Evolutionary conservation across 2,329 filamentous ascomycete genomes (phyloP).

Genomic region (Hypomyces rosellus): DNA sequence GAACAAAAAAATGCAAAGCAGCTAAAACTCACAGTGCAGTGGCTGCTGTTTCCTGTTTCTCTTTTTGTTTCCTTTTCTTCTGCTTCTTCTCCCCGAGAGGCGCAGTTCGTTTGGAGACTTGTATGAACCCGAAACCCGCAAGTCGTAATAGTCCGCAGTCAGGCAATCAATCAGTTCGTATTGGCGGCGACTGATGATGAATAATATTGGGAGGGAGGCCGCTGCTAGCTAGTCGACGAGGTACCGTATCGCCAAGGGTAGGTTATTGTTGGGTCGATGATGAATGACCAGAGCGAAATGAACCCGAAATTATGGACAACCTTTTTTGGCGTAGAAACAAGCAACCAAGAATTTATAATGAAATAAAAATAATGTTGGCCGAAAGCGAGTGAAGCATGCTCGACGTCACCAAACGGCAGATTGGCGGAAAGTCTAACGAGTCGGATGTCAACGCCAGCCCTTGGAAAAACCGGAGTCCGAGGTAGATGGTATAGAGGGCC

Average conservation of each 20-base stretch:
- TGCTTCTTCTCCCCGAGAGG: not conserved
- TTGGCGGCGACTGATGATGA: too few species aligned
- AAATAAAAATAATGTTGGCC: not conserved
- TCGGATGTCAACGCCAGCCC: slow-evolving; percentile 8
- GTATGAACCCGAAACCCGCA: not conserved
- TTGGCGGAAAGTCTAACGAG: slow-evolving; percentile 9
- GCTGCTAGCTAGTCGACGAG: not conserved
- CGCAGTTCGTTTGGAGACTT: slow-evolving; percentile 1
- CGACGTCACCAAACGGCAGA: slow-evolving; percentile 11
- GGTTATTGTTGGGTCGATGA: too few species aligned
- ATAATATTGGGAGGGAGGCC: not conserved
- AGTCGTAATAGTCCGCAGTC: too few species aligned
- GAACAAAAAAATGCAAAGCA: too few species aligned
- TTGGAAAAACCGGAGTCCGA: slow-evolving; percentile 6
- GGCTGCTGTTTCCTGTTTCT: not conserved
- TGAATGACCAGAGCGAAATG: too few species aligned
- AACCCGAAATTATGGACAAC: not conserved
- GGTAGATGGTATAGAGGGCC: not conserved
- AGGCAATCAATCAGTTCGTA: not conserved
- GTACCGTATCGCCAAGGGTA: not conserved
- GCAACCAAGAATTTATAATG: not conserved
- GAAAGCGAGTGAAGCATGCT: slow-evolving; percentile 2
- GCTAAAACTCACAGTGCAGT: too few species aligned
- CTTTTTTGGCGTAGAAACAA: not conserved
- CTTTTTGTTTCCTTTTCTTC: too few species aligned